Evolutionary conservation across 2,329 filamentous ascomycete genomes (phyloP).

Genomic region (Pestalotiopsis sp.): DNA sequence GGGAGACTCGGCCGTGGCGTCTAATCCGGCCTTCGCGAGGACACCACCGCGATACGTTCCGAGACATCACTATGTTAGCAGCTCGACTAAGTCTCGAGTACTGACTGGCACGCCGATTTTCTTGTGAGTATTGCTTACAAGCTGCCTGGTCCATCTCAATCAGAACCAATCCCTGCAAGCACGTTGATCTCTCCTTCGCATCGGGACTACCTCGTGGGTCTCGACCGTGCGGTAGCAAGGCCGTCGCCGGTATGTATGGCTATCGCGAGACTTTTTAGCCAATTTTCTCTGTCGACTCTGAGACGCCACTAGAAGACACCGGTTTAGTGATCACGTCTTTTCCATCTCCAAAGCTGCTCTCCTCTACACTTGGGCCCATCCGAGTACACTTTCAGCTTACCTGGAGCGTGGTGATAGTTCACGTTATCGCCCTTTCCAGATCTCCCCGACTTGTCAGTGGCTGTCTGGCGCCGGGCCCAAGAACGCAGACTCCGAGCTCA

Average conservation of each 20-base stretch:
- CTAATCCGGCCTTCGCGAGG: too few species aligned
- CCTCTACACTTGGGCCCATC: neutral
- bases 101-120: neutral
- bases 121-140: neutral
- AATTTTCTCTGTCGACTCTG: neutral
- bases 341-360: neutral
- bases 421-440: neutral
- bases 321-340: neutral
- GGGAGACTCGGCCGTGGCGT: neutral
- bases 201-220: neutral
- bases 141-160: neutral
- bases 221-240: neutral
- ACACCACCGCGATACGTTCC: neutral
- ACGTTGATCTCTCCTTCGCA: neutral
- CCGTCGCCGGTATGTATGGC: neutral
- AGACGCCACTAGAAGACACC: neutral
- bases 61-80: conserved; percentile 3
- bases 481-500: neutral
- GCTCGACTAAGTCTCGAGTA: neutral
- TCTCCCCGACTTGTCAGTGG: conserved; percentile 3
- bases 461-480: neutral
- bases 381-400: neutral
- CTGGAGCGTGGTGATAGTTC: neutral
- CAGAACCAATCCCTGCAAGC: neutral
- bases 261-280: neutral